Evolutionary conservation across 1,139 yeast genomes (phyloP), one percentile per base, ranked within the genome.

Genomic region (Suhomyces wounanorum): DNA sequence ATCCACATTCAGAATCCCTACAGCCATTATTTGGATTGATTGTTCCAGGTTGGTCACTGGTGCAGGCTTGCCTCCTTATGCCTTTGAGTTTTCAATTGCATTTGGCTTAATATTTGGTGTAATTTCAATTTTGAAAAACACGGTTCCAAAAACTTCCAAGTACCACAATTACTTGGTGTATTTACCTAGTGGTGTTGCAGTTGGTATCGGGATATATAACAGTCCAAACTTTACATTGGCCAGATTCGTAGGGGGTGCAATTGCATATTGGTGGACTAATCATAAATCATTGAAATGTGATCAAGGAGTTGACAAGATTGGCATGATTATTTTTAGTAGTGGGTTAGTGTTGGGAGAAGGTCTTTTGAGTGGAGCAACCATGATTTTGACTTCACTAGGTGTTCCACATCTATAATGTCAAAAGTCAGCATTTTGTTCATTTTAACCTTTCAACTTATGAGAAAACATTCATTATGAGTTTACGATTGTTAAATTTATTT

Each of bases 341-440:
- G 99, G 99, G 0, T 74, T 94, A 56, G 96, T 94, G 1, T 73
- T 94, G 36, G 99, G 99, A 14, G 99, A 94, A 67, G 98, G 99
- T 0, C 74, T 92, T 45, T 82, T 90, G 57, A 89, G 97, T 64
- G 89, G 88, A 17, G 73, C 89, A 37, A 87, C 89, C 33, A 86
- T 94, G 92, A 60, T 87, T 2, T 73, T 91, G 61, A 86, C 96
- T 1, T 82, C 89, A 58, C 61, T 89, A 53, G 76, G 77, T 1
- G 80, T 81, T 8, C 71, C 72, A 14, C 83, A 78, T 62, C 70
- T 70, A 44, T 36, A 43, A 30, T 25, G 21, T 31, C 13, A 17
- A 25, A 26, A 10, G 18, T 18, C 30, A 10, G 30, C 30, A 26
- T 26, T 5, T 4, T 30, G 11, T 11, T 30, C 4, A 11, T 11